These are phyloP conservation scores for Calonectria hawksworthii DNA, from an alignment of 2,329 filamentous ascomycete species.

Conservation along the genomic window DNA sequence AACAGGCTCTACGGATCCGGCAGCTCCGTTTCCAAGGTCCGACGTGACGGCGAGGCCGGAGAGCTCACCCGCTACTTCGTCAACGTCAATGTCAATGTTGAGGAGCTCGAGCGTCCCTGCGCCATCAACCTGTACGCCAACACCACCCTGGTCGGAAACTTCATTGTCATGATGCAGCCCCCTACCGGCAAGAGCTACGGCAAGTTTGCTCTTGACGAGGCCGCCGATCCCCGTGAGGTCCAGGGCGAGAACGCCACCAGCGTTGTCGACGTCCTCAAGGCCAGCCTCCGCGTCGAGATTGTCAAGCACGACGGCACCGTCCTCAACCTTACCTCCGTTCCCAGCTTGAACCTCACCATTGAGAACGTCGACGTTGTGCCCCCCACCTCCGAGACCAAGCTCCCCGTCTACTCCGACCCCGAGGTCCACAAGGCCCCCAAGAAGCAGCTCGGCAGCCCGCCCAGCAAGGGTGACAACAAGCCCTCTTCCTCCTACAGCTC, in stretches of 20 bases:
- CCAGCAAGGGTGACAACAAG: background rate
- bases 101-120: constrained; percentile 52
- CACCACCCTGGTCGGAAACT: constrained; percentile 50
- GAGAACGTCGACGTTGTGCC: constrained; percentile 46
- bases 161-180: constrained; percentile 55
- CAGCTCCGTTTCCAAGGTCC: constrained; percentile 14
- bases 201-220: constrained; percentile 64
- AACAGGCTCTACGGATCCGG: constrained; percentile 50
- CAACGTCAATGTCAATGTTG: constrained; percentile 50
- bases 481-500: background rate
- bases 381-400: constrained; percentile 32
- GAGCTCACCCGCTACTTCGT: constrained; percentile 53
- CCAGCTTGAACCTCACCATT: constrained; percentile 55
- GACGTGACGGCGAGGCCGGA: constrained; percentile 31
- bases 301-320: constrained; percentile 49
- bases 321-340: constrained; percentile 40
- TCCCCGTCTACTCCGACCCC: constrained; percentile 41
- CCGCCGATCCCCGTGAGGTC: constrained; percentile 73
- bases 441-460: constrained; percentile 8
- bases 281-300: constrained; percentile 51
- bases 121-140: constrained; percentile 52
- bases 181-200: constrained; percentile 48
- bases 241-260: constrained; percentile 33
- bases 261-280: constrained; percentile 44
- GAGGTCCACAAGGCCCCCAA: constrained; percentile 15